Conservation (phyloP, 768 basidiomycete species). For the Podaxis sp. region DNA sequence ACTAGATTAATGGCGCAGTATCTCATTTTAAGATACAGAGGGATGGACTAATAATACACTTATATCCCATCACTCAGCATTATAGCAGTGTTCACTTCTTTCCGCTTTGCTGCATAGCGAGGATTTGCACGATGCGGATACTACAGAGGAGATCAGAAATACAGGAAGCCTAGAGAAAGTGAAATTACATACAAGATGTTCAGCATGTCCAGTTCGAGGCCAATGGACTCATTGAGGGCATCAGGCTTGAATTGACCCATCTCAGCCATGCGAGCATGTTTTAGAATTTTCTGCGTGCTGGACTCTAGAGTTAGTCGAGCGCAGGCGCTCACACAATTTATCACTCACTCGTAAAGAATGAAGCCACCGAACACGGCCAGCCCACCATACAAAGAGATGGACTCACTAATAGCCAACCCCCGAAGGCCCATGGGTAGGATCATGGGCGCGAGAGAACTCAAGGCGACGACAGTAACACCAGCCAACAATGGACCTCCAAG, state of each 20-base stretch:
- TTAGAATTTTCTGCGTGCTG: constrained; percentile 83
- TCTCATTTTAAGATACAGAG: constrained; percentile 2
- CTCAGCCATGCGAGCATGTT: constrained; percentile 73
- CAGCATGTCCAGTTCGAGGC: constrained; percentile 82
- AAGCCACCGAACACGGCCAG: constrained; percentile 86
- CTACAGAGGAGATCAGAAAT: constrained; percentile 31
- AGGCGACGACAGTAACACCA: constrained; percentile 84
- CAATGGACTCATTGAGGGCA: constrained; percentile 75
- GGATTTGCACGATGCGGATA: constrained; percentile 78
- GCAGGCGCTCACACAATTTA: background rate
- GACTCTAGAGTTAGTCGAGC: constrained; percentile 8
- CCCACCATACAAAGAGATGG: constrained; percentile 83
- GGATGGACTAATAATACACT: constrained; percentile 7
- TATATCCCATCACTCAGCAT: background rate
- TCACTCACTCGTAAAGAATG: constrained; percentile 77
- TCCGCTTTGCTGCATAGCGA: constrained; percentile 63
- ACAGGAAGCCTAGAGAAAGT: background rate
- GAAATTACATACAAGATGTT: constrained; percentile 72
- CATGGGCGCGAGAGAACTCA: constrained; percentile 87
- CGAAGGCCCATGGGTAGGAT: constrained; percentile 82
- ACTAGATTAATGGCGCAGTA: background rate
- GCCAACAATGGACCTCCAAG: constrained; percentile 87
- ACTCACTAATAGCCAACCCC: constrained; percentile 71
- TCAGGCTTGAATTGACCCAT: constrained; percentile 64
- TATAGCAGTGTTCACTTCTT: constrained; percentile 39